A percentile compares a stretch with the other conserved stretches of the same genome.
Conservation (phyloP, 2,329 filamentous ascomycete species). For the Venturia aucupariae region DNA sequence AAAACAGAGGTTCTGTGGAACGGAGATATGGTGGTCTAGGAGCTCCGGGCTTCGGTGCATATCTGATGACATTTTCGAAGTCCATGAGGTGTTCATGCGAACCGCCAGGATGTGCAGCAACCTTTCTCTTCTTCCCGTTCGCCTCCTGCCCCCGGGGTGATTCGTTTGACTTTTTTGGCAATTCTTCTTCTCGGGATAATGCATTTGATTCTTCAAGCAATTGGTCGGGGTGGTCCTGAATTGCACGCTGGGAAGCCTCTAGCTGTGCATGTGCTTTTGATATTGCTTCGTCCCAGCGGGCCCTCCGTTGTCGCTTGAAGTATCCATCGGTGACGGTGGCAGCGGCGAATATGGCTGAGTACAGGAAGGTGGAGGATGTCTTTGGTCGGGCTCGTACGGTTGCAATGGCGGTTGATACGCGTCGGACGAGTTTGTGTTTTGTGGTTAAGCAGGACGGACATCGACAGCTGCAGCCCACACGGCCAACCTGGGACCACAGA, state of each 20-base stretch:
- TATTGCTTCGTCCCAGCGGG: constrained; percentile 54
- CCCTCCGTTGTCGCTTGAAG: constrained; percentile 47
- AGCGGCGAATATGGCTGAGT: constrained; percentile 58
- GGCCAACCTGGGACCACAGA: constrained; percentile 11
- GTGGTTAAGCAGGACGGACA: constrained; percentile 52
- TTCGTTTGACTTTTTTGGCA: neutral
- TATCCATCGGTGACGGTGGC: constrained; percentile 54
- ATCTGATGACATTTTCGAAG: constrained; percentile 9
- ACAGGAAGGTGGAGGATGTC: constrained; percentile 52
- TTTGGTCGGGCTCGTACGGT: constrained; percentile 25
- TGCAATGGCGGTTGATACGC: constrained; percentile 20
- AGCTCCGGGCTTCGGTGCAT: constrained; percentile 19
- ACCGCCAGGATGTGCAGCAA: neutral
- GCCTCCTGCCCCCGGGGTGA: neutral
- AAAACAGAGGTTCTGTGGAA: constrained; percentile 23
- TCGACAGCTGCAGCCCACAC: constrained; percentile 36
- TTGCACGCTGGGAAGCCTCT: constrained; percentile 2
- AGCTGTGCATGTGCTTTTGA: constrained; percentile 44
- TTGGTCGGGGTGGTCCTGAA: neutral
- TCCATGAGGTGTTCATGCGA: neutral
- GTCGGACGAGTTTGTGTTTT: constrained; percentile 29
- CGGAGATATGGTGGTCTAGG: constrained; percentile 23
- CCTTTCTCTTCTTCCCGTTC: neutral
- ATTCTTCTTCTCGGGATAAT: neutral
- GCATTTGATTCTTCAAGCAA: neutral